Percentiles rank a stretch among this genome's conserved stretches.
Conservation (phyloP, 352 stramenopile species). For the Pythium brassicae region DNA sequence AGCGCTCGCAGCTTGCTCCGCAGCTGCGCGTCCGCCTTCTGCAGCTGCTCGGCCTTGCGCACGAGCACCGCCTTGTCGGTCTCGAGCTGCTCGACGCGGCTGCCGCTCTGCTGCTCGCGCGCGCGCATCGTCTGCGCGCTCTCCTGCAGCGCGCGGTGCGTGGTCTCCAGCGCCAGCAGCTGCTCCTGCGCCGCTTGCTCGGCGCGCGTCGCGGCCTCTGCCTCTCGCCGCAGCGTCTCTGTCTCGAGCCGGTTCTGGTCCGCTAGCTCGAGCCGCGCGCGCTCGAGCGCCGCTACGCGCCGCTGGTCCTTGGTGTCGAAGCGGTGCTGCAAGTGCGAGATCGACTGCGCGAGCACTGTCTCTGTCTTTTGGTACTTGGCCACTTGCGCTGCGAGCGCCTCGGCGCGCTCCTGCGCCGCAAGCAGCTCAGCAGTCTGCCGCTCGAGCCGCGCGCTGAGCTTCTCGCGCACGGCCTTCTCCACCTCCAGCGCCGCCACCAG, state of each 20-base stretch:
- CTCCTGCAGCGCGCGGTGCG: constrained; percentile 25
- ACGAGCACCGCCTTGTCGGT: constrained; percentile 65
- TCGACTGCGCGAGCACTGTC: constrained; percentile 63
- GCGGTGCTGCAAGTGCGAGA: constrained; percentile 64
- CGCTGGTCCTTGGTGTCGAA: constrained; percentile 59
- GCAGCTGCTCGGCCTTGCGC: constrained; percentile 55
- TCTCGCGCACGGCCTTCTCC: constrained; percentile 38
- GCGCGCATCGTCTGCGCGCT: constrained; percentile 16
- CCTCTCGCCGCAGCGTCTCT: constrained; percentile 24
- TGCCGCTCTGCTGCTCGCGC: constrained; percentile 20
- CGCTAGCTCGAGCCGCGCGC: constrained; percentile 35
- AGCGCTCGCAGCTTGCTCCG: constrained; percentile 38
- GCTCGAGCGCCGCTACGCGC: constrained; percentile 34
- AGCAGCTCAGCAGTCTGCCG: constrained; percentile 41
- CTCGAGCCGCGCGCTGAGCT: constrained; percentile 32
- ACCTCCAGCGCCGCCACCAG: constrained; percentile 52
- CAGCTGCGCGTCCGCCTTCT: constrained; percentile 56
- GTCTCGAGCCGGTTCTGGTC: constrained; percentile 29
- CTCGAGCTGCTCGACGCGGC: constrained; percentile 36
- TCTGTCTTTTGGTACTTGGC: constrained; percentile 72
- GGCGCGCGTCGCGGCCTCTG: constrained; percentile 16
- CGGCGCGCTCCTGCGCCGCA: constrained; percentile 35
- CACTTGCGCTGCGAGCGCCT: constrained; percentile 38
- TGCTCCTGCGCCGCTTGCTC: constrained; percentile 32
- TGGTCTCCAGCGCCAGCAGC: constrained; percentile 24